These are phyloP conservation scores for Ceratonia siliqua DNA, from an alignment of 306 rosid genomes.

Conservation along the genomic window DNA sequence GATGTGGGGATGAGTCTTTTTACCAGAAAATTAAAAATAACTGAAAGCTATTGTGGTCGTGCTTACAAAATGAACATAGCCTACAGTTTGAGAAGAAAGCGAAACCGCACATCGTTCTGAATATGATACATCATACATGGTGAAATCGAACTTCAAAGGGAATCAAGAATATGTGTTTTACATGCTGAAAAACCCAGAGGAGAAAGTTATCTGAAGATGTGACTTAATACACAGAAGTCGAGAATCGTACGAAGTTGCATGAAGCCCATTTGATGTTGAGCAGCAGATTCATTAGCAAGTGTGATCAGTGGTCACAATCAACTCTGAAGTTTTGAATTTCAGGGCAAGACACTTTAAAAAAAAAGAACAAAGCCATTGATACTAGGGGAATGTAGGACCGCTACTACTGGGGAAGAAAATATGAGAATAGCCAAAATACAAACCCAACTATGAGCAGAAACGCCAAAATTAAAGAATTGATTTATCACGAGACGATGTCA, in stretches of 20 bases:
- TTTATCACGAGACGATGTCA: slow-evolving; percentile 26
- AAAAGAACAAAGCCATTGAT: slow-evolving; percentile 9
- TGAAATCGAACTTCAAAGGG: slow-evolving; percentile 20
- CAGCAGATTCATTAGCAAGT: slow-evolving; percentile 36
- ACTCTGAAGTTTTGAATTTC: slow-evolving; percentile 35
- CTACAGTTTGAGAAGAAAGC: too few species aligned
- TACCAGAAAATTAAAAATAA: slow-evolving; percentile 33
- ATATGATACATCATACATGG: slow-evolving; percentile 17
- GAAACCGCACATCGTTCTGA: neutral
- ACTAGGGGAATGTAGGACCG: slow-evolving; percentile 24
- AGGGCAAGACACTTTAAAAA: neutral
- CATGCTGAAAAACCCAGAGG: slow-evolving; percentile 34
- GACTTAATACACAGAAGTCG: slow-evolving; percentile 41
- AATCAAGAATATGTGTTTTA: slow-evolving; percentile 22
- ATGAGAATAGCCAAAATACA: slow-evolving; percentile 30
- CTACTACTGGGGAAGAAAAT: slow-evolving; percentile 19
- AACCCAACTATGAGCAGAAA: slow-evolving; percentile 25
- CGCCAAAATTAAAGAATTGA: slow-evolving; percentile 25
- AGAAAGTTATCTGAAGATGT: slow-evolving; percentile 41
- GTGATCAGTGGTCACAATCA: slow-evolving; percentile 47
- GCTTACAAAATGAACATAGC: neutral
- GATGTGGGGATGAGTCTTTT: slow-evolving; percentile 46
- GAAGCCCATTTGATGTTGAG: slow-evolving; percentile 35
- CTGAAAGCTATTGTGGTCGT: slow-evolving; percentile 6
- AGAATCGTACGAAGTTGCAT: slow-evolving; percentile 41